Percentiles rank a stretch among this genome's conserved stretches.
phyloP scores from a whole-genome alignment of 208 protist genomes.

The Polymyxa betae region DNA sequence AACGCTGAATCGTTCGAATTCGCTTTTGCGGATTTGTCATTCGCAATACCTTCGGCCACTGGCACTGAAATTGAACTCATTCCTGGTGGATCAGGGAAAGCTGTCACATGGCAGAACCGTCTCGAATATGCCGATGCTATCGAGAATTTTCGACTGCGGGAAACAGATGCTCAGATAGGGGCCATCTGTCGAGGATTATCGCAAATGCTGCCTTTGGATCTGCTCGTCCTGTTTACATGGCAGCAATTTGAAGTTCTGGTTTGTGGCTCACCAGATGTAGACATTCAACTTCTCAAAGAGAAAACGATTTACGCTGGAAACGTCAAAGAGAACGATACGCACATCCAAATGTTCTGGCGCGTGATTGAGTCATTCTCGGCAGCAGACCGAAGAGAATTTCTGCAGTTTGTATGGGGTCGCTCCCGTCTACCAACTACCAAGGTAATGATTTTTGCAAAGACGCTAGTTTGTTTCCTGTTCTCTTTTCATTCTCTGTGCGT shows the following conservation, averaged over 20 bases:
- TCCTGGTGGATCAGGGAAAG: neutral
- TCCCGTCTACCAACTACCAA: constrained; percentile 41
- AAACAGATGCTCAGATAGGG: neutral
- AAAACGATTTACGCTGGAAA: constrained; percentile 46
- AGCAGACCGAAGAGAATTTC: constrained; percentile 36
- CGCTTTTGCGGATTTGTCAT: constrained; percentile 16
- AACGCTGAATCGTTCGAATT: constrained; percentile 24
- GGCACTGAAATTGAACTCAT: constrained; percentile 23
- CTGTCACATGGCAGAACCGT: constrained; percentile 11
- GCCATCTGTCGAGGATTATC: constrained; percentile 46
- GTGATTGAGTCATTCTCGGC: constrained; percentile 52
- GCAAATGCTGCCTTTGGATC: neutral
- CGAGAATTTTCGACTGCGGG: constrained; percentile 36
- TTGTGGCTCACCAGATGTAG: constrained; percentile 48
- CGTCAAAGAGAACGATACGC: neutral
- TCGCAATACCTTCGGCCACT: neutral
- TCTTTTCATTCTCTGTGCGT: neutral
- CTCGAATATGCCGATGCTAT: constrained; percentile 31
- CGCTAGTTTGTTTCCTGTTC: neutral
- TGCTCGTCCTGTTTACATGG: constrained; percentile 40
- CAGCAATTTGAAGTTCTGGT: constrained; percentile 49
- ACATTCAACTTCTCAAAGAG: constrained; percentile 43
- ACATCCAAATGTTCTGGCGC: constrained; percentile 54
- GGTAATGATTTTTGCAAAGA: neutral
- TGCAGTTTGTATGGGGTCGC: constrained; percentile 47